A percentile compares a stretch with the other conserved stretches of the same genome.
Conservation (phyloP, 1,284 basidiomycete genomes). For the Coniophora puteana region DNA sequence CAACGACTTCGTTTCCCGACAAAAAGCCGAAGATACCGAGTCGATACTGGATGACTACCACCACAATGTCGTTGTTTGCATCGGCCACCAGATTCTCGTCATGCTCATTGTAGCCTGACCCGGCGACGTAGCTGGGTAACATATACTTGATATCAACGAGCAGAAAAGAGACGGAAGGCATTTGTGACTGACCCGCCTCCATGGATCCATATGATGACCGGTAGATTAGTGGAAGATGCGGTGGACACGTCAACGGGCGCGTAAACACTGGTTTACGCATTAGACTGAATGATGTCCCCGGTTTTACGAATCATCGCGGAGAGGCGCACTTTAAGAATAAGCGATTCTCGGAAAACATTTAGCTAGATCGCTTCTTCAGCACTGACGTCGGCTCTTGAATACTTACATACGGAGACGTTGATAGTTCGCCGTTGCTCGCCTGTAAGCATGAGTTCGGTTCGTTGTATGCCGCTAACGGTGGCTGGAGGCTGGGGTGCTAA, state of each 20-base stretch:
- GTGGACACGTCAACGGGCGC: background rate
- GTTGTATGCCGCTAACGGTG: background rate
- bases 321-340: conserved; percentile 35
- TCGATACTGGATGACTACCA: too few relatives aligned
- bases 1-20: conserved; percentile 21
- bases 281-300: background rate
- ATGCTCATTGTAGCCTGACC: conserved; percentile 6
- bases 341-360: conserved; percentile 41
- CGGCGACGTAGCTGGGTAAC: conserved; percentile 1
- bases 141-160: background rate
- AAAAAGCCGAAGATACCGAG: too few relatives aligned
- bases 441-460: conserved; percentile 1
- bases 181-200: conserved; percentile 1
- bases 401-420: too few relatives aligned
- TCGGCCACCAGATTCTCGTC: too few relatives aligned
- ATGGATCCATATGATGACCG: conserved; percentile 3
- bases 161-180: background rate
- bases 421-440: too few relatives aligned
- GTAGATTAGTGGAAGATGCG: background rate
- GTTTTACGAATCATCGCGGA: background rate
- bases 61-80: conserved; percentile 3
- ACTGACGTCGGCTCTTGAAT: too few relatives aligned
- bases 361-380: too few relatives aligned
- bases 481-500: conserved; percentile 1
- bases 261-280: conserved; percentile 2